Evolutionary conservation across 1,284 basidiomycete genomes (phyloP).

Genomic region (Flammula alnicola): DNA sequence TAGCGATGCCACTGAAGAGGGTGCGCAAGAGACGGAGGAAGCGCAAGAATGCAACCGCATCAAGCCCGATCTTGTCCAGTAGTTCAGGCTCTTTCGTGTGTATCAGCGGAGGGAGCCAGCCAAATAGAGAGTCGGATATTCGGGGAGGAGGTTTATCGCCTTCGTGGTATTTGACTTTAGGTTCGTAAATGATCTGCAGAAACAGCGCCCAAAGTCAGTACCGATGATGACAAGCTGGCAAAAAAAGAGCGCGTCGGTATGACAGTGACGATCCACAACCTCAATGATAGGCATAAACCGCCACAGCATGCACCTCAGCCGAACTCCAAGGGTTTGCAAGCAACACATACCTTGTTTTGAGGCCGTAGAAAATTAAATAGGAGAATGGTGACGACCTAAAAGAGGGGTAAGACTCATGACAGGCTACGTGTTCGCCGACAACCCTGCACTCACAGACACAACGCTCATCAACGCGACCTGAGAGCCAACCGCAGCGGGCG

Average conservation of each 20-base stretch:
- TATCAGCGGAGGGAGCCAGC: constrained; percentile 89
- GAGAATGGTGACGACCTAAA: constrained; percentile 63
- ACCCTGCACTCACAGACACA: constrained; percentile 58
- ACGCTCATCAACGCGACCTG: constrained; percentile 79
- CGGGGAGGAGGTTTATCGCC: constrained; percentile 81
- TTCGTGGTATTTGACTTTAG: constrained; percentile 87
- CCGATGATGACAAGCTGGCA: neutral
- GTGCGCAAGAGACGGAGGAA: constrained; percentile 88
- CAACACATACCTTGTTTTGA: constrained; percentile 73
- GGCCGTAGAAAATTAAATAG: constrained; percentile 81
- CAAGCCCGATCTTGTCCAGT: constrained; percentile 89
- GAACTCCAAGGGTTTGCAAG: neutral
- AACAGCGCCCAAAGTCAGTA: constrained; percentile 2
- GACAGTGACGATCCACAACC: neutral
- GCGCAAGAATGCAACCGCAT: constrained; percentile 92
- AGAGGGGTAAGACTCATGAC: neutral
- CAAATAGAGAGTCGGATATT: constrained; percentile 81
- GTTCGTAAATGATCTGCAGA: constrained; percentile 70
- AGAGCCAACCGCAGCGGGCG: constrained; percentile 81
- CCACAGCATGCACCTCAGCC: neutral
- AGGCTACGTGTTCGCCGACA: neutral
- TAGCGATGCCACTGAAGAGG: constrained; percentile 73
- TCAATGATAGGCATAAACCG: neutral
- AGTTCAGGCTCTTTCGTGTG: constrained; percentile 87
- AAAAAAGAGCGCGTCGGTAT: constrained; percentile 10